Percentiles rank a stretch among this genome's conserved stretches.
phyloP scores from a whole-genome alignment of 192 early-diverging fungal species.

The Paraglomus brasilianum region DNA sequence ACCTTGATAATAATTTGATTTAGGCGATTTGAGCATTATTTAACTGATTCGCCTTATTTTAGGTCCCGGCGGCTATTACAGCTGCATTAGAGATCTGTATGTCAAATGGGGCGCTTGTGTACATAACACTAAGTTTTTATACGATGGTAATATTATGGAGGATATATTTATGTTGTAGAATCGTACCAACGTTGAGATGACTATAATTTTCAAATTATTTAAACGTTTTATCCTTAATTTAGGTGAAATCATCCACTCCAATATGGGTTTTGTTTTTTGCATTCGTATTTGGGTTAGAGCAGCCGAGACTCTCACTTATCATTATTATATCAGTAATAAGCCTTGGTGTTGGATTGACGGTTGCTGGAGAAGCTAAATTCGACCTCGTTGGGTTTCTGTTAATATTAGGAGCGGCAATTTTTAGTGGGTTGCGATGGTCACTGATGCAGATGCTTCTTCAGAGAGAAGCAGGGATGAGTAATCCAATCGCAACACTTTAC shows the following conservation, averaged over 20 bases:
- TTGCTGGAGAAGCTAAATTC: constrained; percentile 66
- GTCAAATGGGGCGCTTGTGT: constrained; percentile 75
- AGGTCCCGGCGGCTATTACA: constrained; percentile 68
- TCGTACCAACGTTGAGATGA: no score
- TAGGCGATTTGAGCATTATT: neutral
- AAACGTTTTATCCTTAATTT: neutral
- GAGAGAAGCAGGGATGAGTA: constrained; percentile 66
- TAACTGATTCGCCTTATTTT: constrained; percentile 8
- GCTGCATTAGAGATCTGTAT: constrained; percentile 83
- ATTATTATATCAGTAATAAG: constrained; percentile 70
- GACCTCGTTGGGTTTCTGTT: constrained; percentile 54
- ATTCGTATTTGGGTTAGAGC: constrained; percentile 76
- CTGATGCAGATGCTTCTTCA: constrained; percentile 78
- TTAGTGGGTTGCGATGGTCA: constrained; percentile 81
- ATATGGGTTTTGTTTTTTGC: constrained; percentile 77
- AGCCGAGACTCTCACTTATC: constrained; percentile 59
- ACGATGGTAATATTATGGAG: constrained; percentile 53
- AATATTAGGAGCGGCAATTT: constrained; percentile 65
- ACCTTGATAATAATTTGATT: neutral
- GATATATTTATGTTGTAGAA: no score
- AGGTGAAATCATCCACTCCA: constrained; percentile 65
- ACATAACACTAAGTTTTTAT: constrained; percentile 84
- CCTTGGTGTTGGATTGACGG: constrained; percentile 73
- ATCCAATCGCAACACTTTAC: constrained; percentile 75
- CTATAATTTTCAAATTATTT: no score